phyloP scores from a whole-genome alignment of 305 asterid species.

The Lippia alba region DNA sequence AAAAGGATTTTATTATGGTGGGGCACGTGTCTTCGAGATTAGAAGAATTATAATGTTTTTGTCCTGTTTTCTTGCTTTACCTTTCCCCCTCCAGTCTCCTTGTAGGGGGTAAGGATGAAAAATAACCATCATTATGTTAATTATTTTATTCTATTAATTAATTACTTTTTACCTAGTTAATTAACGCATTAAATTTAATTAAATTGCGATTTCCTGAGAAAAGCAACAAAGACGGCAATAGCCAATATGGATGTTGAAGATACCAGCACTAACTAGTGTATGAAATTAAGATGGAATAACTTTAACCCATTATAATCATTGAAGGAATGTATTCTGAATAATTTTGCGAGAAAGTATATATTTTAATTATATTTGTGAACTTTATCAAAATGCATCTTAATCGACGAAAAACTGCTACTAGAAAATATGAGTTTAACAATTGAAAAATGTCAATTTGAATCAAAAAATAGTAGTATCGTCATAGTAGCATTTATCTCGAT shows the following conservation, averaged over 20 bases:
- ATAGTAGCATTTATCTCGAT: too few relatives aligned
- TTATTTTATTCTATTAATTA: not conserved
- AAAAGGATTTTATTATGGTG: conserved; percentile 27
- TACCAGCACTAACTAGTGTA: not conserved
- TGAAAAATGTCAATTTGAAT: too few relatives aligned
- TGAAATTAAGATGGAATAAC: not conserved
- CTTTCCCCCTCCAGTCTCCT: conserved; percentile 40
- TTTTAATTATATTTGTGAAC: not conserved
- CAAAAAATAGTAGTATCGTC: too few relatives aligned
- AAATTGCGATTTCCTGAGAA: too few relatives aligned
- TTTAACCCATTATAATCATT: conserved; percentile 1
- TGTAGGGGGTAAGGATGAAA: conserved; percentile 45
- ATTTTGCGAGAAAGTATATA: not conserved
- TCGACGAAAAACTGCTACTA: too few relatives aligned
- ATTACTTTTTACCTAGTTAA: not conserved
- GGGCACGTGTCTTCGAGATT: conserved; percentile 30
- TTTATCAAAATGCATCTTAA: conserved; percentile 2
- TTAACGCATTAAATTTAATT: not conserved
- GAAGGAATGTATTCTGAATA: conserved; percentile 9
- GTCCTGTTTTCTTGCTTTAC: conserved; percentile 6
- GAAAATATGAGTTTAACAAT: too few relatives aligned
- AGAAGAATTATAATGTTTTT: not conserved
- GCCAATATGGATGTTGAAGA: not conserved
- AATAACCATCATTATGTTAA: not conserved
- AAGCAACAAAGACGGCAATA: not conserved